These are phyloP conservation scores for Cinnamomum micranthum DNA, from an alignment of 164 flowering plant genomes.

Conservation along the genomic window DNA sequence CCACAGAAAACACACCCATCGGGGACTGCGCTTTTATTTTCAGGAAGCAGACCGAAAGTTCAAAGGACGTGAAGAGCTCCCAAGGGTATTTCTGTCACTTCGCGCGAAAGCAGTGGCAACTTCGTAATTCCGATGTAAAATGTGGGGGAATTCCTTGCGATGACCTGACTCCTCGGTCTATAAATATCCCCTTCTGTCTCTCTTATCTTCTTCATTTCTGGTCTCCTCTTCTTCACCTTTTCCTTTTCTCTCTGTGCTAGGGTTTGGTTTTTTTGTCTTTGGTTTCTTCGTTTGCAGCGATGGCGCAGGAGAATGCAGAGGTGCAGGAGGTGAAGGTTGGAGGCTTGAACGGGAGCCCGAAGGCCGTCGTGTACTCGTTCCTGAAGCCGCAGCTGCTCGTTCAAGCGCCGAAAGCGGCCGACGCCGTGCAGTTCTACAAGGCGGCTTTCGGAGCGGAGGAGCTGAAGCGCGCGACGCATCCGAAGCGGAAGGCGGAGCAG, in stretches of 20 bases:
- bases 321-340: slow-evolving; percentile 28
- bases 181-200: slow-evolving; percentile 18
- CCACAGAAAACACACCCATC: too few relatives aligned
- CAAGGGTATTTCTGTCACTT: background rate
- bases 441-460: slow-evolving; percentile 82
- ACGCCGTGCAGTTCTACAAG: slow-evolving; percentile 77
- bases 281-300: slow-evolving; percentile 8
- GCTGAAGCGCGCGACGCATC: slow-evolving; percentile 44
- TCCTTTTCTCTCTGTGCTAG: slow-evolving; percentile 23
- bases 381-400: slow-evolving; percentile 59
- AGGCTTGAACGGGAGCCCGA: slow-evolving; percentile 16
- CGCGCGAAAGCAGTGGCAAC: background rate
- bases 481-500: slow-evolving; percentile 85
- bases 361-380: slow-evolving; percentile 34
- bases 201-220: background rate
- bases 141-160: slow-evolving; percentile 14
- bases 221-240: background rate
- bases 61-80: too few relatives aligned
- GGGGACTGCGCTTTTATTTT: too few relatives aligned
- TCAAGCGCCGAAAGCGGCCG: slow-evolving; percentile 58
- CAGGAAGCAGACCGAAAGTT: too few relatives aligned
- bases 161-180: slow-evolving; percentile 38
- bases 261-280: slow-evolving; percentile 23
- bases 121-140: background rate
- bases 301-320: slow-evolving; percentile 44